These are phyloP conservation scores for Ustilago vetiveriae DNA, from an alignment of 1,284 basidiomycete species.

Conservation along the genomic window DNA sequence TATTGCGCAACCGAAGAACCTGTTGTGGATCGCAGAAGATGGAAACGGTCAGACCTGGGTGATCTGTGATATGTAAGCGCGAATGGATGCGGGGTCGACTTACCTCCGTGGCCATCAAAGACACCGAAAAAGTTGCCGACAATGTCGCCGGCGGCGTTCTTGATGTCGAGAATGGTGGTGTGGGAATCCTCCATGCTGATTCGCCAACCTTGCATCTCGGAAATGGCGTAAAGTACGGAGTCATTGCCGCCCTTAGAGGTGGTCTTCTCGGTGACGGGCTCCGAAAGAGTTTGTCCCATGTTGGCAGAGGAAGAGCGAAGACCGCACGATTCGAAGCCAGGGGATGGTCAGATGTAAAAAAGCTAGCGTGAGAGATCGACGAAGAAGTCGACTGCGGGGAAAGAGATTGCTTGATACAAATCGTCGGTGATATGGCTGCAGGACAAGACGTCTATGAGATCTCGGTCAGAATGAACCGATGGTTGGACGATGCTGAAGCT, in stretches of 20 bases:
- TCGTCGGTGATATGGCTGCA: no score
- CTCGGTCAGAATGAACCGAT: no score
- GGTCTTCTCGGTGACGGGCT: slow-evolving; percentile 80
- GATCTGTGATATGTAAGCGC: no score
- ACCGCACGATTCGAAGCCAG: slow-evolving; percentile 7
- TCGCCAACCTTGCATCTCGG: slow-evolving; percentile 99
- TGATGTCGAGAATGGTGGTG: slow-evolving; percentile 75
- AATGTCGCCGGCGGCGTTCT: slow-evolving; percentile 56
- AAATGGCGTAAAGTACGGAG: slow-evolving; percentile 81
- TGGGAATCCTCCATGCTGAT: slow-evolving; percentile 99
- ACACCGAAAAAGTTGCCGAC: slow-evolving; percentile 85
- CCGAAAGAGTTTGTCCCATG: slow-evolving; percentile 70
- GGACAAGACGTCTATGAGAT: no score
- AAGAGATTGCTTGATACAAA: neutral
- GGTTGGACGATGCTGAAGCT: no score
- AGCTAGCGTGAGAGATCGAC: neutral
- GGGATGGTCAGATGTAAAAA: neutral
- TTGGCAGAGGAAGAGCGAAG: slow-evolving; percentile 10
- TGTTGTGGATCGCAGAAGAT: slow-evolving; percentile 65
- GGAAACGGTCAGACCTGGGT: neutral
- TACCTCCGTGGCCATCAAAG: slow-evolving; percentile 98
- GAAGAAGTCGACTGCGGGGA: neutral
- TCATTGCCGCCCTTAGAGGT: slow-evolving; percentile 81
- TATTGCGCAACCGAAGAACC: slow-evolving; percentile 89
- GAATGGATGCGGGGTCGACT: no score